phyloP scores from a whole-genome alignment of 1,284 basidiomycete species.

The Ganoderma boninense region DNA sequence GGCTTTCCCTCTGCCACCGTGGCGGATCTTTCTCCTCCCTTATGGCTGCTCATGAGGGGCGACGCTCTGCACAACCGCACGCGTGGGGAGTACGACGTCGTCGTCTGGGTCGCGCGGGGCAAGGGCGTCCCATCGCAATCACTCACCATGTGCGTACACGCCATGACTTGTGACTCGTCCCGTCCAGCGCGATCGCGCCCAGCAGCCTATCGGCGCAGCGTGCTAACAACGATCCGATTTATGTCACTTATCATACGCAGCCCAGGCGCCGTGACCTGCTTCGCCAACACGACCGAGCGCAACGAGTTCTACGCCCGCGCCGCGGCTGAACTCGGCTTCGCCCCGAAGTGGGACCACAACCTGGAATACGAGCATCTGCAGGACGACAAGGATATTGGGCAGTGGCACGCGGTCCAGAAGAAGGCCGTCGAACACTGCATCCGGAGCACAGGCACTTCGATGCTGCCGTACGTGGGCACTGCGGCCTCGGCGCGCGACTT shows the following conservation, averaged over 20 bases:
- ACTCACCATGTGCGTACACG: constrained; percentile 11
- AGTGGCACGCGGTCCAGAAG: constrained; percentile 13
- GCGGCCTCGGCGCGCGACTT: constrained; percentile 24
- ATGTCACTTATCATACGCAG: not conserved
- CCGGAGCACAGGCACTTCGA: not conserved
- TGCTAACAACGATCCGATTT: not conserved
- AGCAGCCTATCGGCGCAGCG: not conserved
- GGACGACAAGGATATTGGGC: not conserved
- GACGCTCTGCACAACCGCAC: constrained; percentile 19
- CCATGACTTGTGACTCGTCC: too few relatives aligned
- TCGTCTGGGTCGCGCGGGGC: constrained; percentile 19
- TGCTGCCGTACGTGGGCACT: constrained; percentile 25
- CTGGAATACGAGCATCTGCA: not conserved
- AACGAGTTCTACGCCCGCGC: constrained; percentile 1
- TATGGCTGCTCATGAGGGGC: not conserved
- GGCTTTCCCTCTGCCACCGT: not conserved
- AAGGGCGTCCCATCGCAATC: constrained; percentile 1
- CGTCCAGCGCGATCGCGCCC: not conserved
- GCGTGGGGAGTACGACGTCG: constrained; percentile 19
- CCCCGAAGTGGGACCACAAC: not conserved
- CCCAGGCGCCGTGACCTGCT: constrained; percentile 16
- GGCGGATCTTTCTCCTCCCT: not conserved
- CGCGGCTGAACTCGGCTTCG: constrained; percentile 3
- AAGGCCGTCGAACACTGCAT: constrained; percentile 13
- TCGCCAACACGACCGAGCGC: constrained; percentile 7